These are phyloP conservation scores for Posidonia australis DNA, from an alignment of 106 monocot genomes.

Conservation along the genomic window DNA sequence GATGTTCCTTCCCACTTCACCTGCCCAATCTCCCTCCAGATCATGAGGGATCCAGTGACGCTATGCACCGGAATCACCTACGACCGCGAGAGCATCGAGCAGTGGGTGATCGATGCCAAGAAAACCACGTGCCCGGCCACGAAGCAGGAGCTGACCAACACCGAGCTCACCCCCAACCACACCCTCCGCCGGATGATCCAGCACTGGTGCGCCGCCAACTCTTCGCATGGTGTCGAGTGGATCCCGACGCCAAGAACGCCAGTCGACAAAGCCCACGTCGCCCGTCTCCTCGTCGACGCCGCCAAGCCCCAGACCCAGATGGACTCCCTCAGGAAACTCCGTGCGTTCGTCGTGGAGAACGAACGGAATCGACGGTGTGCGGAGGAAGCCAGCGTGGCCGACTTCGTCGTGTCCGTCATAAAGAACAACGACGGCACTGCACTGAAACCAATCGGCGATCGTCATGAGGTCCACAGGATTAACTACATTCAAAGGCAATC, in stretches of 20 bases:
- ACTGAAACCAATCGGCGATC: no score
- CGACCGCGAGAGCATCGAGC: constrained; percentile 55
- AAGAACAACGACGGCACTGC: background rate
- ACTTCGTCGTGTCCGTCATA: constrained; percentile 32
- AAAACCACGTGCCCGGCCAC: constrained; percentile 28
- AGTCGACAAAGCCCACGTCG: constrained; percentile 12
- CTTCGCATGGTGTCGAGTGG: constrained; percentile 10
- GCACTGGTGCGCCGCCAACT: constrained; percentile 32
- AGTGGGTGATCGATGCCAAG: constrained; percentile 32
- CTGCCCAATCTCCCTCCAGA: constrained; percentile 58
- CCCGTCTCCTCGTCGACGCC: constrained; percentile 27
- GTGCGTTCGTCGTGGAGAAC: constrained; percentile 20
- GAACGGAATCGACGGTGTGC: constrained; percentile 35
- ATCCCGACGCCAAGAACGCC: constrained; percentile 16
- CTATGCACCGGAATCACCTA: constrained; percentile 53
- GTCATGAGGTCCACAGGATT: no score
- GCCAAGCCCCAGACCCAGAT: constrained; percentile 3
- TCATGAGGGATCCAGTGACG: constrained; percentile 62
- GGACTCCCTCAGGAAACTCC: constrained; percentile 23
- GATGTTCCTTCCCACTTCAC: constrained; percentile 45
- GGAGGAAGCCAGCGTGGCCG: constrained; percentile 25
- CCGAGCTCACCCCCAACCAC: constrained; percentile 39
- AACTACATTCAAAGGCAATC: no score
- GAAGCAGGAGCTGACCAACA: constrained; percentile 22
- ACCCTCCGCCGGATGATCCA: constrained; percentile 51